Conservation (phyloP, 306 rosid genomes). For the Rosa multiflora region DNA sequence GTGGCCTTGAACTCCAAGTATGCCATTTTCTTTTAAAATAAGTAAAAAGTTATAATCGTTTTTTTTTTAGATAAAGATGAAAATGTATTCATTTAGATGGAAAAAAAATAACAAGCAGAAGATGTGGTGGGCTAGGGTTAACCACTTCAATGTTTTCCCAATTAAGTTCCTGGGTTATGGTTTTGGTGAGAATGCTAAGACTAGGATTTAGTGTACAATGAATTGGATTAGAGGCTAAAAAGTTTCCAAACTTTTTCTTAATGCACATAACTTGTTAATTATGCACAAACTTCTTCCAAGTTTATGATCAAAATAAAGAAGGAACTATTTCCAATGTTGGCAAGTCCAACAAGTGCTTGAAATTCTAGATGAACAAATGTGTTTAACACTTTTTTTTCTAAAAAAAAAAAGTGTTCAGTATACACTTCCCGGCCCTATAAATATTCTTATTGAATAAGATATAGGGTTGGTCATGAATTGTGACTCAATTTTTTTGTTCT, state of each 20-base stretch:
- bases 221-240: not conserved
- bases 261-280: not conserved
- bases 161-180: not conserved
- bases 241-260: not conserved
- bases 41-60: not conserved
- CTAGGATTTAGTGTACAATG: not conserved
- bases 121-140: not conserved
- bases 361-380: not conserved
- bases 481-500: no score
- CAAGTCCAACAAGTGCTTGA: not conserved
- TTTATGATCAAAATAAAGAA: not conserved
- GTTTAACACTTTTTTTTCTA: no score
- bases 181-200: not conserved
- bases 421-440: no score
- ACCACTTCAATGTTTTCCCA: not conserved
- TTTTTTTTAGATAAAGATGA: not conserved
- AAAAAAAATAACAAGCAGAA: not conserved
- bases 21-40: conserved; percentile 6
- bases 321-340: not conserved
- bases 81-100: not conserved
- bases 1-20: not conserved
- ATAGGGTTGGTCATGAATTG: no score
- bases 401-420: no score
- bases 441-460: no score
- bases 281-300: not conserved